A percentile compares a stretch with the other conserved stretches of the same genome.
phyloP scores from a whole-genome alignment of 1,284 basidiomycete genomes.

The Microbotryomycetes sp. region DNA sequence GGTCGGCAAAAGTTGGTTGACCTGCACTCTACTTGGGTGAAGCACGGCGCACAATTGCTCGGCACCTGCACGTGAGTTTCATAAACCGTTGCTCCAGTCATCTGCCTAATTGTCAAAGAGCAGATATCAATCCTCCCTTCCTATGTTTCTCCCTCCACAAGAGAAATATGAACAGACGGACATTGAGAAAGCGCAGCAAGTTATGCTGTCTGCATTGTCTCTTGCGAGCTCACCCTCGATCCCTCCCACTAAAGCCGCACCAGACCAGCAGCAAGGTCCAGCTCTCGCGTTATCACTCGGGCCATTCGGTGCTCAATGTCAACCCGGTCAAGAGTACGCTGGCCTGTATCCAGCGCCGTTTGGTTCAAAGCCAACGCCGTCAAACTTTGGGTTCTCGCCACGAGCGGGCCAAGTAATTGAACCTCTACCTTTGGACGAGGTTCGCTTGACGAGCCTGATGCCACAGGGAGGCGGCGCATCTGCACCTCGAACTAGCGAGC shows the following conservation, averaged over 20 bases:
- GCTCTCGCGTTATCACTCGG: constrained; percentile 29
- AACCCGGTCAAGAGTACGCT: constrained; percentile 33
- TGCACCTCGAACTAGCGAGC: neutral
- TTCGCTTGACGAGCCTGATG: no score
- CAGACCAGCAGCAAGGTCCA: neutral
- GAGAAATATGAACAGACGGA: neutral
- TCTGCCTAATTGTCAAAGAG: neutral
- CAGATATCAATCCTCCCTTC: constrained; percentile 26
- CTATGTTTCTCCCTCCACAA: constrained; percentile 17
- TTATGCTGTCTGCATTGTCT: constrained; percentile 20
- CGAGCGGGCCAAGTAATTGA: neutral
- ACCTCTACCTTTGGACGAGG: neutral
- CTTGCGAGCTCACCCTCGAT: neutral
- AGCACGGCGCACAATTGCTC: constrained; percentile 56
- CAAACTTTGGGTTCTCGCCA: neutral
- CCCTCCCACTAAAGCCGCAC: neutral
- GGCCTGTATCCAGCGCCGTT: constrained; percentile 31
- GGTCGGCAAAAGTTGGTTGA: constrained; percentile 53
- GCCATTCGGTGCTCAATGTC: constrained; percentile 29
- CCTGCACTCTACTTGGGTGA: constrained; percentile 66
- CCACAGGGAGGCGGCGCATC: no score
- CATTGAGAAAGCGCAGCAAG: neutral
- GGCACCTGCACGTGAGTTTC: constrained; percentile 34
- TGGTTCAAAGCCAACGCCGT: constrained; percentile 2
- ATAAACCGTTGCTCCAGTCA: no score